These are phyloP conservation scores for Neoscytalidium dimidiatum DNA, from an alignment of 2,329 filamentous ascomycete genomes.

Conservation along the genomic window DNA sequence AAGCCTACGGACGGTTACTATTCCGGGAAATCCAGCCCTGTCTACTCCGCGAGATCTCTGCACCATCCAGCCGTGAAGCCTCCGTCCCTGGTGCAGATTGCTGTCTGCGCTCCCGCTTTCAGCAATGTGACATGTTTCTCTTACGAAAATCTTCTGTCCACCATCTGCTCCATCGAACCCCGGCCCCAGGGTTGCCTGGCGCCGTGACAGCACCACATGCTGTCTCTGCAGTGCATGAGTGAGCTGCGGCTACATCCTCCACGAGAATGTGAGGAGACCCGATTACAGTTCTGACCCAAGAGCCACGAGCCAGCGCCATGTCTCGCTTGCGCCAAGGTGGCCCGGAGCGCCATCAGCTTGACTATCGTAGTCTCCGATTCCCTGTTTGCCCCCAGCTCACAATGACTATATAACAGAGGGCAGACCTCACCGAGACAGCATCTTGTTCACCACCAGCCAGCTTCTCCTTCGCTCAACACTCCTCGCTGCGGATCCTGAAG, in stretches of 20 bases:
- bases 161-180: not conserved
- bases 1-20: not conserved
- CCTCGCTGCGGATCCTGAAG: slow-evolving; percentile 22
- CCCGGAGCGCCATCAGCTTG: slow-evolving; percentile 3
- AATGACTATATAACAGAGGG: slow-evolving; percentile 20
- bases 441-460: slow-evolving; percentile 12
- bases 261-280: slow-evolving; percentile 20
- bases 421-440: slow-evolving; percentile 20
- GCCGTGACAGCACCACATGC: slow-evolving; percentile 4
- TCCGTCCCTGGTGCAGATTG: not conserved
- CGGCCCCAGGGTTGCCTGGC: not conserved
- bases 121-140: slow-evolving; percentile 2
- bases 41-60: not conserved
- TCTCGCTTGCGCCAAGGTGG: not conserved
- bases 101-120: not conserved
- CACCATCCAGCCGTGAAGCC: not conserved
- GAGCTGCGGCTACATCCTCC: not conserved
- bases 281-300: slow-evolving; percentile 16
- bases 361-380: not conserved
- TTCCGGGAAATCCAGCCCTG: not conserved
- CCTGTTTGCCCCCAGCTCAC: not conserved
- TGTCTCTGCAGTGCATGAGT: slow-evolving; percentile 14
- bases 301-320: slow-evolving; percentile 12
- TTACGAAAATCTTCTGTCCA: not conserved
- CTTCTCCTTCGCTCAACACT: slow-evolving; percentile 19